Evolutionary conservation across 805 yeast species (phyloP), one percentile per base, ranked within the genome.

Genomic region (Nematodospora valgi): DNA sequence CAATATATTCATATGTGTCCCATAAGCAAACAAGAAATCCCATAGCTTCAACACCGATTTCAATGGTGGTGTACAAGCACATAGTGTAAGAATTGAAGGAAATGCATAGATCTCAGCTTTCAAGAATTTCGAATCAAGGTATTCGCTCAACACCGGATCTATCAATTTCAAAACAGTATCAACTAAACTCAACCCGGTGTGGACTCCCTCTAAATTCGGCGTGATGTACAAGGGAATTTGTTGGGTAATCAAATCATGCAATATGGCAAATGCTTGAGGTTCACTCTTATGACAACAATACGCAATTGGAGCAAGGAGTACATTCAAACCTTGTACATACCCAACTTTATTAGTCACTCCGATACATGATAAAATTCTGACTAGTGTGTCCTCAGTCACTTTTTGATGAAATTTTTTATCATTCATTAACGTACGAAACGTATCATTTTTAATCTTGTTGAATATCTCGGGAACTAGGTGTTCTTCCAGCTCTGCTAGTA

Each of bases 261-360:
- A 78, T 23, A 89, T 41, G 8, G 83, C 76, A 53, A 79, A 87
- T 2, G 95, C 93, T 59, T 87, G 86, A 0, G 95, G 88, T 54
- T 88, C 97, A 23, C 87, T 76, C 27, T 80, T 78, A 40, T 62
- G 54, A 47, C 83, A 72, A 1, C 83, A 71, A 52, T 76, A 88
- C 12, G 87, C 72, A 37, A 88, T 74, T 1, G 96, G 96, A 0
- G 95, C 96, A 16, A 83, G 72, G 15, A 88, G 56, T 0, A 88
- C 87, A 53, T 88, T 88, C 82, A 89, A 78, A 2, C 96, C 96
- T 54, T 88, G 96, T n/a, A 88, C 96, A 51, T 86, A 86, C 0
- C 72, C 72, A 5, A 55, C 62, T 26, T 51, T 52, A 34, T 30
- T 52, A 13, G 72, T 58, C 55, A 77, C 59, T 3, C 94, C 94